Base-by-base conservation (phyloP, 2,329 filamentous ascomycete genomes). In the Cadophora sp. region DNA sequence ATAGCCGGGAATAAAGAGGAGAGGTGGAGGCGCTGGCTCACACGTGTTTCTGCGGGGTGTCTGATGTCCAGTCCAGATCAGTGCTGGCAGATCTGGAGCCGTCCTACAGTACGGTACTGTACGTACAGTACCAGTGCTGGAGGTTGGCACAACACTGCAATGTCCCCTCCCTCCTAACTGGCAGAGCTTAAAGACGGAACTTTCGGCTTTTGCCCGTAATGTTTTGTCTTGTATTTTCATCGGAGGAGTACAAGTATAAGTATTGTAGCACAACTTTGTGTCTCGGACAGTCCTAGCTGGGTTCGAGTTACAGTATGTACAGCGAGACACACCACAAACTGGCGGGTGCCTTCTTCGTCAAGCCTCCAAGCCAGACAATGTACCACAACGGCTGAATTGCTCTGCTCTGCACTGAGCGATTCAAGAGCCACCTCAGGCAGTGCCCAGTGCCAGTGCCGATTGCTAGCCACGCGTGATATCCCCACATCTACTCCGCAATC, bases 401-500 rank as follows among this genome's bases (percentile, higher is more conserved):
- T 48, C 43, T 37, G 56, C 43, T 48, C 43, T 48, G 55, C 19
- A 24, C 55, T 24, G 34, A 2, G 6, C 55, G 34, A 40, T 37
- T 37, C 55, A 59, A 26, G 14, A 43, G 16, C 5, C 14, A 43
- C 40, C 40, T 43, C 40, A 43, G 40, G 16, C 40, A 43, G 40
- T 43, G 40, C 16, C 34, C 31, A 34, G 31, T 34, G n/a, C 53
- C 22, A 40, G 31, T 59, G 26, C 27, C 40, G n/a, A n/a, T n/a
- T 59, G 24, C 62, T 66, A 66, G 67, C 67, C 68, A 69, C 56
- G 62, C 65, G 53, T 46, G 63, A 66, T 66, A 55, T 56, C 68
- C 68, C 65, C 68, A 67, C 58, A 60, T 37, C 43, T 64, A 56
- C 62, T 68, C 66, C 68, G 66, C 63, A 66, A 64, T 68, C 62